Base-by-base conservation (phyloP, 805 yeast genomes). In the Lachancea sp. region DNA sequence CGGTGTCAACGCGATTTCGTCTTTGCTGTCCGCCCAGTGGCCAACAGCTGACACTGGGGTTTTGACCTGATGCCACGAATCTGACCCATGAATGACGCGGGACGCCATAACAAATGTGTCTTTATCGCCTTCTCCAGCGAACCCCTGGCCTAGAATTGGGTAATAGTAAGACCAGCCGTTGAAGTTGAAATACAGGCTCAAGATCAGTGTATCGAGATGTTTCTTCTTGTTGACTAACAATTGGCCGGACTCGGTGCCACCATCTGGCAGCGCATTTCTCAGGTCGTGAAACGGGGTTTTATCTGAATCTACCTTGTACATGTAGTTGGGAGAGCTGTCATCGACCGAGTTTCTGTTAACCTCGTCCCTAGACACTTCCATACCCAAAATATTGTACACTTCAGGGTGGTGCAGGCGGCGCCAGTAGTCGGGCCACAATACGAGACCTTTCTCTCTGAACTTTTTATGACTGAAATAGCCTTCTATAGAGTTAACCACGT, bases 361-460 rank as follows among this genome's bases (percentile, higher is more conserved):
- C 38, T 49, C 64, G 42, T 47, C 65, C 34, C 55, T 51, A 21
- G 74, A 70, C 1, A 77, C 64, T 36, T 64, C 49, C 11, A 77
- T 65, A 2, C 77, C 83, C 0, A 85, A 85, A 48, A 86, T 77
- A 22, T 75, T 73, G 60, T 82, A 86, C 52, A 73, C 81, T 28
- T 65, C 64, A 5, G 95, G 95, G 1, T 84, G 75, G 1, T 89
- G 83, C 5, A 89, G 78, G 48, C 95, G 71, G 59, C 80, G 75
- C 95, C 95, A 86, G 59, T 79, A 86, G 61, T 86, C 96, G 1
- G 95, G 94, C 90, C 94, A 86, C 19, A 78, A 58, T 19, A 79
- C 62, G 57, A 76, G 61, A 43, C 80, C 76, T 43, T 68, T 63
- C 9, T 69, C 57, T 13, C 53, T 46, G 61, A 74, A 85, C 1